phyloP scores from a whole-genome alignment of 2,329 filamentous ascomycete species.

The Aspergillus hortae region DNA sequence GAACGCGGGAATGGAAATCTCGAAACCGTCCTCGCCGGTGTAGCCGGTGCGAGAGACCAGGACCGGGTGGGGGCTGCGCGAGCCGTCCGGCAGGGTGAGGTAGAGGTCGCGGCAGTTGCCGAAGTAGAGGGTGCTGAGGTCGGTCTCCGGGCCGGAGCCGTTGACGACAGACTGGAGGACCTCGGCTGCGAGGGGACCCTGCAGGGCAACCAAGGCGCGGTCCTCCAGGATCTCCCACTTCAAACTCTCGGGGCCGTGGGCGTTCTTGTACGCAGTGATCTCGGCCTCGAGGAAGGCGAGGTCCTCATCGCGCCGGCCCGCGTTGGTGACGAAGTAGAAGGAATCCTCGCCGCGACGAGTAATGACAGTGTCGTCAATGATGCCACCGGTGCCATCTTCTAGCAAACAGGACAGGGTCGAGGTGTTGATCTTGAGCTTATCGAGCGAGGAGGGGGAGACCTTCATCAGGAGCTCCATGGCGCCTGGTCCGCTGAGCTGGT shows the following conservation, averaged over 20 bases:
- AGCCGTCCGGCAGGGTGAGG: conserved; percentile 57
- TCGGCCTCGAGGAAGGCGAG: conserved; percentile 69
- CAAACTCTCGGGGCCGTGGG: conserved; percentile 53
- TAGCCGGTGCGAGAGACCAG: conserved; percentile 88
- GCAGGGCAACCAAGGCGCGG: conserved; percentile 80
- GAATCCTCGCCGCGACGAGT: conserved; percentile 69
- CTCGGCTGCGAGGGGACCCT: conserved; percentile 73
- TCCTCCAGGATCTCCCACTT: conserved; percentile 68
- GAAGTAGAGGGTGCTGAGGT: conserved; percentile 73
- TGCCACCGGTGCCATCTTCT: conserved; percentile 76
- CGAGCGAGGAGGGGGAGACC: conserved; percentile 74
- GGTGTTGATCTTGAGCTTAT: conserved; percentile 60
- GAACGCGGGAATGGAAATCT: conserved; percentile 76
- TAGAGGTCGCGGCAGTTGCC: conserved; percentile 67
- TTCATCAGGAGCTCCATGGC: conserved; percentile 77
- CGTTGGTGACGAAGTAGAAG: conserved; percentile 96
- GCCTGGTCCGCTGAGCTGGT: conserved; percentile 75
- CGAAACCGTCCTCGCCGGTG: conserved; percentile 97
- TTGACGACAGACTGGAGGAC: conserved; percentile 65
- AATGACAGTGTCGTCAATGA: conserved; percentile 91
- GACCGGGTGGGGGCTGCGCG: conserved; percentile 50
- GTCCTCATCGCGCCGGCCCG: conserved; percentile 87
- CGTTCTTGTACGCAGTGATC: conserved; percentile 58
- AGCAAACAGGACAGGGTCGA: conserved; percentile 84
- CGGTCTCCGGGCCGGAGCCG: conserved; percentile 42